Conservation (phyloP, 139 green algal genomes). For the Chlamydomonas sphaeroides region DNA sequence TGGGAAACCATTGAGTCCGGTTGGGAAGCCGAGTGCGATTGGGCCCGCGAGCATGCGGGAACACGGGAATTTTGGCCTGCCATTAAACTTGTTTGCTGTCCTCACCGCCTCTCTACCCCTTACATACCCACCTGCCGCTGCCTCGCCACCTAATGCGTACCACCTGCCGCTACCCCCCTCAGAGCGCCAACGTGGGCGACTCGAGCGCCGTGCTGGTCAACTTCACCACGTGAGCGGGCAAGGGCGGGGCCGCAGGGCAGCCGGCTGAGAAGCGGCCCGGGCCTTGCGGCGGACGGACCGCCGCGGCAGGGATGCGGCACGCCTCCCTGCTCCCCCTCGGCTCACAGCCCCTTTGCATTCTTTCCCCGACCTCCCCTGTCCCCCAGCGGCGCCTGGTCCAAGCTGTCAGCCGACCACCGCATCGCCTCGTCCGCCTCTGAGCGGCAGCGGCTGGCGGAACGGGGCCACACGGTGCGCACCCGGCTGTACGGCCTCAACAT, state of each 20-base stretch:
- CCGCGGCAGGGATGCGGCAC: no score
- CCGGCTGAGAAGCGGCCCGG: no score
- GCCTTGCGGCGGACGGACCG: no score
- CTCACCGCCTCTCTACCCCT: not conserved
- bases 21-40: no score
- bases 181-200: conserved; percentile 70
- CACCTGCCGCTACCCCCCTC: not conserved
- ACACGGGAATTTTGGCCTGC: no score
- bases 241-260: no score
- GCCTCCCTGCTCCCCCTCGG: no score
- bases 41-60: no score
- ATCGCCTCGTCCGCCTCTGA: conserved; percentile 57
- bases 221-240: conserved; percentile 27
- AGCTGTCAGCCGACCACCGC: conserved; percentile 64
- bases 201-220: conserved; percentile 58
- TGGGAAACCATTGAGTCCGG: no score
- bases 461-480: conserved; percentile 48
- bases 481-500: conserved; percentile 72
- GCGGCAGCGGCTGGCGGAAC: conserved; percentile 50
- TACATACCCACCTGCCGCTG: no score
- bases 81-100: no score
- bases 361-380: not conserved
- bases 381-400: conserved; percentile 23
- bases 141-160: no score
- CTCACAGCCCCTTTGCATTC: not conserved